Percentiles rank a stretch among this genome's conserved stretches.
These are phyloP conservation scores for Lizonia empirigonia DNA, from an alignment of 2,329 filamentous ascomycete species.

Conservation along the genomic window DNA sequence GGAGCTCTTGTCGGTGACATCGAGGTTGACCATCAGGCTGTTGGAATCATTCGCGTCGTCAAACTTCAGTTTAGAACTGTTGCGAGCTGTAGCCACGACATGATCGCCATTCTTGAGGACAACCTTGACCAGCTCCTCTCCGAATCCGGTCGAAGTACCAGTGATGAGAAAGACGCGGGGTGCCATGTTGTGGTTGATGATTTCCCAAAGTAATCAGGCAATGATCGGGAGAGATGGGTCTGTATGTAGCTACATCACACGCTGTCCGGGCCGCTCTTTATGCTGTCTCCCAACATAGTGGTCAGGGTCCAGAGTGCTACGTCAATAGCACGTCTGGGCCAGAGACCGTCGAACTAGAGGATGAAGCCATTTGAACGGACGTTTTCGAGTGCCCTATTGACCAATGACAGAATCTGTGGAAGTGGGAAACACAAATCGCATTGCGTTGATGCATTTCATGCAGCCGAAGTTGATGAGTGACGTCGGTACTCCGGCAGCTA, in stretches of 20 bases:
- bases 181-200: slow-evolving; percentile 37
- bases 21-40: slow-evolving; percentile 57
- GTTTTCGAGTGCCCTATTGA: neutral
- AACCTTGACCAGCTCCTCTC: slow-evolving; percentile 52
- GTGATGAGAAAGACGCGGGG: slow-evolving; percentile 56
- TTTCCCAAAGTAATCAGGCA: neutral
- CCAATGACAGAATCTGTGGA: neutral
- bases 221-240: neutral
- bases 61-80: slow-evolving; percentile 51
- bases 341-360: neutral
- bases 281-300: neutral
- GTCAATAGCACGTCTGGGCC: slow-evolving; percentile 5
- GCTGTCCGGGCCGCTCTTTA: slow-evolving; percentile 1
- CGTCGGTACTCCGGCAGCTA: neutral
- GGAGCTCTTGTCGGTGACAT: slow-evolving; percentile 57
- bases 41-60: slow-evolving; percentile 53
- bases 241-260: neutral
- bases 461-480: neutral
- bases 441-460: neutral
- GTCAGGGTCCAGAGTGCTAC: slow-evolving; percentile 6
- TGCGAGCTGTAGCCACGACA: slow-evolving; percentile 54
- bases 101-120: slow-evolving; percentile 52
- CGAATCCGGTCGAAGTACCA: slow-evolving; percentile 56
- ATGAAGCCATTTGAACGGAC: neutral
- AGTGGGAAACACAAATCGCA: neutral